Evolutionary conservation across 2,329 filamentous ascomycete genomes (phyloP).

Genomic region (Chrysoporthe austroafricana): DNA sequence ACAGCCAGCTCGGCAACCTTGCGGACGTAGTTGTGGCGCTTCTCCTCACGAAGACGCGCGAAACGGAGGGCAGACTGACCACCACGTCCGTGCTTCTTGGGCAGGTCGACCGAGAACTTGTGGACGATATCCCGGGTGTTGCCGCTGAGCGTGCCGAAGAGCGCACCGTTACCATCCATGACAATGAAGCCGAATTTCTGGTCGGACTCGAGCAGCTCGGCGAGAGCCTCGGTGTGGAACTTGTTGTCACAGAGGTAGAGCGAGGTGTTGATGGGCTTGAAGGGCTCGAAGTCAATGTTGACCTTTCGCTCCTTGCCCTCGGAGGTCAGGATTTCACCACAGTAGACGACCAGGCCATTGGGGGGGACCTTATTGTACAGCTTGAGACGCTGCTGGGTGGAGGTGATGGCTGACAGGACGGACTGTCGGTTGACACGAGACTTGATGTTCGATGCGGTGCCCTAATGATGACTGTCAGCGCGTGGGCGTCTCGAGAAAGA

Average conservation of each 20-base stretch:
- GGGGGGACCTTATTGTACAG: constrained; percentile 98
- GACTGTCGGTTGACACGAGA: constrained; percentile 98
- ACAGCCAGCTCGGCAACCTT: constrained; percentile 98
- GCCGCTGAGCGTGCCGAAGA: constrained; percentile 95
- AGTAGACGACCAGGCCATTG: constrained; percentile 97
- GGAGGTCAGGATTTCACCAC: constrained; percentile 98
- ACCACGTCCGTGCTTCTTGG: constrained; percentile 99
- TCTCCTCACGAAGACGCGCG: constrained; percentile 97
- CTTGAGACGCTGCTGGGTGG: constrained; percentile 98
- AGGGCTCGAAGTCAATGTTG: constrained; percentile 99
- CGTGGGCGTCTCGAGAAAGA: constrained; percentile 22
- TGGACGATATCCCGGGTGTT: constrained; percentile 97
- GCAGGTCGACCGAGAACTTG: constrained; percentile 97
- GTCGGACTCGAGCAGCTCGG: constrained; percentile 96
- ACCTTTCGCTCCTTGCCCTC: constrained; percentile 99
- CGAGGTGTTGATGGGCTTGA: constrained; percentile 99
- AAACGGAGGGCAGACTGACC: constrained; percentile 99
- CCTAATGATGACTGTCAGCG: constrained; percentile 53
- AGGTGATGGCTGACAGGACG: constrained; percentile 96
- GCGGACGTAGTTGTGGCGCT: constrained; percentile 99
- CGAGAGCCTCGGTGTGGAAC: constrained; percentile 96
- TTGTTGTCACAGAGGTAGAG: constrained; percentile 99
- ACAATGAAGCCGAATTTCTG: constrained; percentile 99
- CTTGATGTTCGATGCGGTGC: constrained; percentile 99
- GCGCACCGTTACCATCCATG: constrained; percentile 98